A percentile compares a stretch with the other conserved stretches of the same genome.
phyloP scores from a whole-genome alignment of 495 filamentous ascomycete genomes.

The Penicillium soppii region DNA sequence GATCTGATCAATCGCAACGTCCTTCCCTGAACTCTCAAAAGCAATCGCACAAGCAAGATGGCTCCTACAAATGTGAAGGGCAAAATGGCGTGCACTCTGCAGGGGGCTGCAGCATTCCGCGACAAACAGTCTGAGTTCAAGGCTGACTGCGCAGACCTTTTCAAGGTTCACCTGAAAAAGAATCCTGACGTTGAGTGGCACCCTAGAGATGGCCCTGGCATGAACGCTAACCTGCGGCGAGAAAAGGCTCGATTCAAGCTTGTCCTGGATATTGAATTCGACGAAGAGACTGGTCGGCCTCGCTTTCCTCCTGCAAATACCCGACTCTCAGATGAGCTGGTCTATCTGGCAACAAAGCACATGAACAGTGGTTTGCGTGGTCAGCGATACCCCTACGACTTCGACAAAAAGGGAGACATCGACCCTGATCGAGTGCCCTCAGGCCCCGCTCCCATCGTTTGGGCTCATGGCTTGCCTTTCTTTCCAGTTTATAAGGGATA shows the following conservation, averaged over 20 bases:
- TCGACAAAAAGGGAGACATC: slow-evolving; percentile 14
- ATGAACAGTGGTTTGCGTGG: neutral
- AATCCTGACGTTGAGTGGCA: neutral
- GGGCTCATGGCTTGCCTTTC: slow-evolving; percentile 24
- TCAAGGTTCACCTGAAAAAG: neutral
- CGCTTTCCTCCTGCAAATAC: slow-evolving; percentile 12
- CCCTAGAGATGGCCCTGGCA: neutral
- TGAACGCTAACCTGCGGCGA: neutral
- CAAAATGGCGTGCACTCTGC: too few relatives aligned
- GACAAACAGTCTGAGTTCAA: too few relatives aligned
- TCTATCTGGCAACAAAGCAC: slow-evolving; percentile 23
- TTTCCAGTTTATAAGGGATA: slow-evolving; percentile 24
- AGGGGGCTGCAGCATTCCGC: too few relatives aligned
- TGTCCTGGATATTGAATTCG: neutral
- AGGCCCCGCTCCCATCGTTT: slow-evolving; percentile 11
- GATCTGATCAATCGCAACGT: too few relatives aligned
- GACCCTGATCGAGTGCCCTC: slow-evolving; percentile 13
- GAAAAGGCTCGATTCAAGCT: neutral
- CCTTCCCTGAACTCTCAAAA: too few relatives aligned
- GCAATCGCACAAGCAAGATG: neutral
- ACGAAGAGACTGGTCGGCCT: neutral
- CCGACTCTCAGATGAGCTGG: slow-evolving; percentile 21
- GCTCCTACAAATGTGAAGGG: too few relatives aligned
- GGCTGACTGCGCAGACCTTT: neutral
- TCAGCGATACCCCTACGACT: slow-evolving; percentile 17